These are phyloP conservation scores for Ganoderma leucocontextum DNA, from an alignment of 1,284 basidiomycete genomes.

Conservation along the genomic window DNA sequence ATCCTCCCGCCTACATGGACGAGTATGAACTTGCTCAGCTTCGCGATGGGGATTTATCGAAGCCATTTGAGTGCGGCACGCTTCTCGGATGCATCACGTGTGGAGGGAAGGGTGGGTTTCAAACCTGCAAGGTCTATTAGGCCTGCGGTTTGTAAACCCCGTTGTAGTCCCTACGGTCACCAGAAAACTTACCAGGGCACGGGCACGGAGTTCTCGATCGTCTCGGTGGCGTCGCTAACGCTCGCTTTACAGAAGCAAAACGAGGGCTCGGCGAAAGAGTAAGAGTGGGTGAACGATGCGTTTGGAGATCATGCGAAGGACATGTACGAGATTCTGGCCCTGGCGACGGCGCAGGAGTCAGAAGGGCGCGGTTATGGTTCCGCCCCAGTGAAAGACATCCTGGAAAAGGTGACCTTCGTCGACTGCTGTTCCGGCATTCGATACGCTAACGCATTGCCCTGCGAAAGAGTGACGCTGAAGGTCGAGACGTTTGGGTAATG, in stretches of 20 bases:
- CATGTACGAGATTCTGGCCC: constrained; percentile 10
- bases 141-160: too few relatives aligned
- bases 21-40: not conserved
- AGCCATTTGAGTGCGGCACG: not conserved
- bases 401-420: not conserved
- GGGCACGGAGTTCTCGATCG: not conserved
- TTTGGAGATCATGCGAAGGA: constrained; percentile 8
- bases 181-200: not conserved
- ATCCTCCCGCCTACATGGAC: not conserved
- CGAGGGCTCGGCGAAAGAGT: not conserved
- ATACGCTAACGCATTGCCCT: not conserved
- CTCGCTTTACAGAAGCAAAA: constrained; percentile 3
- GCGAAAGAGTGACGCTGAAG: constrained; percentile 22
- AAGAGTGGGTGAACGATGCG: not conserved
- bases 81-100: too few relatives aligned
- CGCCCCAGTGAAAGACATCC: constrained; percentile 2
- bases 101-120: too few relatives aligned
- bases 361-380: constrained; percentile 18
- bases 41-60: not conserved
- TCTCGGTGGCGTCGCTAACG: not conserved
- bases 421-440: not conserved
- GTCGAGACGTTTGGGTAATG: constrained; percentile 17
- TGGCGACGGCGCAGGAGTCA: constrained; percentile 6
- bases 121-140: too few relatives aligned
- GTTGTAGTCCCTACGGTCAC: too few relatives aligned